phyloP scores from a whole-genome alignment of 2,329 filamentous ascomycete genomes.

The Cercospora janseana region DNA sequence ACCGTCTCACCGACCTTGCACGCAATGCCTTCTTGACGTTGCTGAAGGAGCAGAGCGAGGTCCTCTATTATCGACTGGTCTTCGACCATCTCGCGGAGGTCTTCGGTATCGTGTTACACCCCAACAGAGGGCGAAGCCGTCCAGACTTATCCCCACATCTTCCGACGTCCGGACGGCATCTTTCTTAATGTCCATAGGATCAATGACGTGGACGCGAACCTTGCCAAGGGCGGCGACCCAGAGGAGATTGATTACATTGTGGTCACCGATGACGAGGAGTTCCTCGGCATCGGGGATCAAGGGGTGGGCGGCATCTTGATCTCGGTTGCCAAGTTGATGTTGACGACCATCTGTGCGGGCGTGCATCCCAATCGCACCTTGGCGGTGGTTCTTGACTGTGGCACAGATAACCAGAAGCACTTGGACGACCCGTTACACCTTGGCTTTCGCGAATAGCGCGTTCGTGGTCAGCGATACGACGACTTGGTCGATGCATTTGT shows the following conservation, averaged over 20 bases:
- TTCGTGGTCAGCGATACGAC: slow-evolving; percentile 71
- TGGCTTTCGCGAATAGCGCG: slow-evolving; percentile 65
- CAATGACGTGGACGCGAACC: slow-evolving; percentile 62
- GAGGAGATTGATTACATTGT: slow-evolving; percentile 88
- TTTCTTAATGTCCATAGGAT: slow-evolving; percentile 69
- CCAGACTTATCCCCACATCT: slow-evolving; percentile 75
- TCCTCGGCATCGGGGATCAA: slow-evolving; percentile 86
- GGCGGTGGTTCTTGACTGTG: slow-evolving; percentile 80
- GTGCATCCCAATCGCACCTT: slow-evolving; percentile 76
- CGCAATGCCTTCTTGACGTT: slow-evolving; percentile 89
- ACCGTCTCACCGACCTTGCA: slow-evolving; percentile 61
- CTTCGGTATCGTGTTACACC: slow-evolving; percentile 87
- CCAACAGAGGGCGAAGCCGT: slow-evolving; percentile 89
- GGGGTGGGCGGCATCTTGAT: slow-evolving; percentile 83
- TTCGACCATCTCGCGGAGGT: slow-evolving; percentile 79
- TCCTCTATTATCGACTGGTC: slow-evolving; percentile 76
- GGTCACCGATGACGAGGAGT: slow-evolving; percentile 70
- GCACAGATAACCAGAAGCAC: slow-evolving; percentile 75
- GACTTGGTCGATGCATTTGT: slow-evolving; percentile 69
- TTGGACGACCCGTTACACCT: slow-evolving; percentile 77
- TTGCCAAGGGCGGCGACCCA: slow-evolving; percentile 65
- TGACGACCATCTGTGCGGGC: slow-evolving; percentile 83
- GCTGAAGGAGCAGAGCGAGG: slow-evolving; percentile 80
- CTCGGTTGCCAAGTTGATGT: slow-evolving; percentile 75
- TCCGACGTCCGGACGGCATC: slow-evolving; percentile 75